Conservation (phyloP, 2,329 filamentous ascomycete species). For the Sarocladiaceae sp. region DNA sequence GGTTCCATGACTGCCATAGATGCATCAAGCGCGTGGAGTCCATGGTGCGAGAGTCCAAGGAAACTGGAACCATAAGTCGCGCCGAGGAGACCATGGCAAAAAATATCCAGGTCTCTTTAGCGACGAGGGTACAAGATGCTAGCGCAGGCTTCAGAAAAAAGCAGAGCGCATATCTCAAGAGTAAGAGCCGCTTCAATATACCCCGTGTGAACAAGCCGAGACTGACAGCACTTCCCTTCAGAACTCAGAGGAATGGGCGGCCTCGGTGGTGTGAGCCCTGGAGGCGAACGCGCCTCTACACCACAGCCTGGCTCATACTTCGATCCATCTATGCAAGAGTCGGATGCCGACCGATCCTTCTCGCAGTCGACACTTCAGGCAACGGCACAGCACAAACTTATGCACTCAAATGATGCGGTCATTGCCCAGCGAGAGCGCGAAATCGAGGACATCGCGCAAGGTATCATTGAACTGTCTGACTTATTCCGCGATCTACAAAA, state of each 20-base stretch:
- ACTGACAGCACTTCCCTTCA: slow-evolving; percentile 28
- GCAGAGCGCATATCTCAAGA: slow-evolving; percentile 93
- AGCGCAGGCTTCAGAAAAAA: slow-evolving; percentile 95
- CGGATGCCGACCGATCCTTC: slow-evolving; percentile 87
- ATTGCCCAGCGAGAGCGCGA: slow-evolving; percentile 93
- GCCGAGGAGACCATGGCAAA: slow-evolving; percentile 94
- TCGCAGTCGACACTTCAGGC: slow-evolving; percentile 86
- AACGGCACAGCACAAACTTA: slow-evolving; percentile 61
- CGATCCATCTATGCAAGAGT: slow-evolving; percentile 87
- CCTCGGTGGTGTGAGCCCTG: slow-evolving; percentile 41
- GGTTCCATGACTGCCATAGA: slow-evolving; percentile 85
- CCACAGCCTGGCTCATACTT: slow-evolving; percentile 55
- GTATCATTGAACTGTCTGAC: slow-evolving; percentile 94
- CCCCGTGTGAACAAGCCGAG: neutral
- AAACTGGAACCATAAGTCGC: slow-evolving; percentile 66
- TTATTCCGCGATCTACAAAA: slow-evolving; percentile 94
- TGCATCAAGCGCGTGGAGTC: slow-evolving; percentile 83
- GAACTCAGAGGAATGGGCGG: slow-evolving; percentile 72
- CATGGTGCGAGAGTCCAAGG: slow-evolving; percentile 78
- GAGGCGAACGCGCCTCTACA: slow-evolving; percentile 48
- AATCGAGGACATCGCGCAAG: slow-evolving; percentile 96
- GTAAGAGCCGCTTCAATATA: no score
- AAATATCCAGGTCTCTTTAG: slow-evolving; percentile 91
- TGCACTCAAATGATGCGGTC: slow-evolving; percentile 73
- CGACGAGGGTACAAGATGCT: slow-evolving; percentile 82